These are phyloP conservation scores for Brassica incana DNA, from an alignment of 345 rosid species.

Conservation along the genomic window DNA sequence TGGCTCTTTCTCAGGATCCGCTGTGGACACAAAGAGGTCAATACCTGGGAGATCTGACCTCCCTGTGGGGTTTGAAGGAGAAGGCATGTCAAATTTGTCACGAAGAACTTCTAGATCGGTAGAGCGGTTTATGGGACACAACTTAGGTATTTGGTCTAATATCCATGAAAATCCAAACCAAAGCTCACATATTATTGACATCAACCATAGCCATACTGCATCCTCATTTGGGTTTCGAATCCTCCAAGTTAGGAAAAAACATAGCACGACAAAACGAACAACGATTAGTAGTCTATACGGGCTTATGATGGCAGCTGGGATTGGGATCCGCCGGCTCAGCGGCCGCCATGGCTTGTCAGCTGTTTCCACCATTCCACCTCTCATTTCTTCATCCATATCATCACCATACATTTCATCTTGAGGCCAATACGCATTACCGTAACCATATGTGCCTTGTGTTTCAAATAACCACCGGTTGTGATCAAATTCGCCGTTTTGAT, in stretches of 20 bases:
- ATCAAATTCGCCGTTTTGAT: background rate
- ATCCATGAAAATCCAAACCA: constrained; percentile 3
- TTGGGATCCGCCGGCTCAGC: constrained; percentile 1
- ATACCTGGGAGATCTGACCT: constrained; percentile 77
- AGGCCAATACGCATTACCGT: constrained; percentile 1
- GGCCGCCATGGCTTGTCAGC: constrained; percentile 4
- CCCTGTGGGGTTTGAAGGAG: constrained; percentile 5
- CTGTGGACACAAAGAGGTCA: constrained; percentile 78
- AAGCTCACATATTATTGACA: background rate
- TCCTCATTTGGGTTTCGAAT: background rate
- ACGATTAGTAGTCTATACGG: background rate
- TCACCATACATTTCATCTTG: background rate
- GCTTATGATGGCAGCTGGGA: constrained; percentile 1
- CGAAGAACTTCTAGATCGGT: background rate
- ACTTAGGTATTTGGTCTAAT: background rate
- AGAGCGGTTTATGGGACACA: constrained; percentile 3
- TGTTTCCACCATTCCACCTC: background rate
- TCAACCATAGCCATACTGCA: background rate
- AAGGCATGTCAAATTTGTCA: constrained; percentile 3
- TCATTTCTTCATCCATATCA: background rate
- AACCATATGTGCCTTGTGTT: constrained; percentile 2
- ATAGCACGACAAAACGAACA: background rate
- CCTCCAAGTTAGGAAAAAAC: background rate
- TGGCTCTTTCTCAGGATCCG: constrained; percentile 83
- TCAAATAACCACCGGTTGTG: background rate